Evolutionary conservation across 2,329 filamentous ascomycete genomes (phyloP), one percentile per base, ranked within the genome.

Genomic region (Talaromyces sp.): DNA sequence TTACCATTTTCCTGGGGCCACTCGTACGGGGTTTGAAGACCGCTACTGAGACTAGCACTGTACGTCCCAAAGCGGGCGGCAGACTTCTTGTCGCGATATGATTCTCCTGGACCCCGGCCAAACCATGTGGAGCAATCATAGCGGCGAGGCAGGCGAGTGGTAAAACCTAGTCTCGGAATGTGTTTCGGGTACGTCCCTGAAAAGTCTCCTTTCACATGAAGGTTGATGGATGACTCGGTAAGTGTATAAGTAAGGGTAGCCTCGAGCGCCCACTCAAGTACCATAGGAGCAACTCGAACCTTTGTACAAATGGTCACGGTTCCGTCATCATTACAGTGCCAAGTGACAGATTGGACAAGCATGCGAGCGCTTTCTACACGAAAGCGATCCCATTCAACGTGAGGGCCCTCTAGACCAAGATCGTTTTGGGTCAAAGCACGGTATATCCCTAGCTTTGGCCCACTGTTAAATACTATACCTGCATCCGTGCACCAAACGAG

Each of bases 401-500:
- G 66, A 23, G 67, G 66, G 3, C 83, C 78, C 11, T 71, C 69
- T 28, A 65, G 68, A 8, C 70, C 65, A 16, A 67, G 60, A 48
- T 74, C 72, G 60, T 74, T 74, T 60, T 74, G 70, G 11, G 71
- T 74, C n/a, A 71, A 69, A 14, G 71, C 67, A 31, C 72, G 72
- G 81, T 86, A 89, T 73, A 89, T 84, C 5, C 37, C 71, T 66
- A 59, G 72, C 71, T 44, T 73, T 69, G 18, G 73, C 70, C 2
- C 70, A 37, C 67, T 40, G 21, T 63, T 66, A 68, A 58, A 58
- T 1, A 58, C 44, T 42, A 31, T 58, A 4, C 83, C 82, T 82
- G 71, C 69, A 73, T 63, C 72, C 70, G 21, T 69, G 66, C 33
- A 66, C 54, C 40, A 46, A 21, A n/a, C 37, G 2, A 46, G 42